These are phyloP conservation scores for Microascus cirrosus DNA, from an alignment of 2,329 filamentous ascomycete species.

Conservation along the genomic window DNA sequence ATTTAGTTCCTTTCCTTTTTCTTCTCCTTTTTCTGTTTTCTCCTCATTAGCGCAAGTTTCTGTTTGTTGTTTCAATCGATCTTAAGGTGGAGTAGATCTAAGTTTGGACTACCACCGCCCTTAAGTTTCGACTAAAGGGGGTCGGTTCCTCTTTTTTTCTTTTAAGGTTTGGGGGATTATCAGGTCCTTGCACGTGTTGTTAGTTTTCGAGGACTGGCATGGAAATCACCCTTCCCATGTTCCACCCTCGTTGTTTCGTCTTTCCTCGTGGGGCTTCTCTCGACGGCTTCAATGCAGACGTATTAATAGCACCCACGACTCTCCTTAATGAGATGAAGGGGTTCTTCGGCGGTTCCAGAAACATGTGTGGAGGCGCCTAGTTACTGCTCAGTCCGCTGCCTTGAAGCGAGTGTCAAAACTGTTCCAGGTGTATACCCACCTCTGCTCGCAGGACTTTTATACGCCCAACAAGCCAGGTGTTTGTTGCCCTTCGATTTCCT, in stretches of 20 bases:
- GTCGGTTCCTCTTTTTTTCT: not conserved
- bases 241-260: not conserved
- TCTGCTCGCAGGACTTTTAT: too few species aligned
- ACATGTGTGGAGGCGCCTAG: not conserved
- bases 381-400: not conserved
- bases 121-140: not conserved
- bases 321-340: not conserved
- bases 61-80: not conserved
- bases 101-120: not conserved
- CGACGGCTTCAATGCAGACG: not conserved
- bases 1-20: not conserved
- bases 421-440: too few species aligned
- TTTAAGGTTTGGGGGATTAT: not conserved
- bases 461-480: too few species aligned
- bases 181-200: not conserved
- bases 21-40: not conserved
- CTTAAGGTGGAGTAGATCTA: not conserved
- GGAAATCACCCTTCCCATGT: not conserved
- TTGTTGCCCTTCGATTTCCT: too few species aligned
- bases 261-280: not conserved
- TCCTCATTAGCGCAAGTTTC: not conserved
- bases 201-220: not conserved
- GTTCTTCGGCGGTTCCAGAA: not conserved
- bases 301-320: not conserved
- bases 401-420: too few species aligned